Conservation (phyloP, 768 basidiomycete species). For the Lanmaoa pseudosensibilis region DNA sequence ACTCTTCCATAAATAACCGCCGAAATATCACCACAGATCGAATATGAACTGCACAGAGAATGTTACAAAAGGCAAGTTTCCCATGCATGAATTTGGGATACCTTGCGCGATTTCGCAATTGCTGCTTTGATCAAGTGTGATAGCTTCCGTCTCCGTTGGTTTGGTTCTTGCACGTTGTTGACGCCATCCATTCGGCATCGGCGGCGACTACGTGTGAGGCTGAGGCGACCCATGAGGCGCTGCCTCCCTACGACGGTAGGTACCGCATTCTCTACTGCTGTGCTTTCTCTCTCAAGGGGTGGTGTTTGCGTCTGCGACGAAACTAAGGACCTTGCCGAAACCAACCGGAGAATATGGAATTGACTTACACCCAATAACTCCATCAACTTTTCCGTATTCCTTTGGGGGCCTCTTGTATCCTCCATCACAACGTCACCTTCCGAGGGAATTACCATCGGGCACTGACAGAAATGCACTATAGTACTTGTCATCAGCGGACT, state of each 20-base stretch:
- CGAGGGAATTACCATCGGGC: not conserved
- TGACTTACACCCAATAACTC: slow-evolving; percentile 20
- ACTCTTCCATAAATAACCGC: slow-evolving; percentile 3
- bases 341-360: not conserved
- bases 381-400: slow-evolving; percentile 10
- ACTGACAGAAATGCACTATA: slow-evolving; percentile 15
- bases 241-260: slow-evolving; percentile 6
- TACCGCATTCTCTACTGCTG: slow-evolving; percentile 1
- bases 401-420: not conserved
- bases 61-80: slow-evolving; percentile 24
- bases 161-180: slow-evolving; percentile 12
- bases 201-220: slow-evolving; percentile 2
- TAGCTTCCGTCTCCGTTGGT: slow-evolving; percentile 14
- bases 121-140: slow-evolving; percentile 19
- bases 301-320: slow-evolving; percentile 9
- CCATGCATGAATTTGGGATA: slow-evolving; percentile 11
- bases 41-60: slow-evolving; percentile 21
- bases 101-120: slow-evolving; percentile 26
- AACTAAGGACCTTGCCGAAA: slow-evolving; percentile 6
- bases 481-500: not conserved
- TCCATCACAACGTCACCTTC: not conserved
- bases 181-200: not conserved
- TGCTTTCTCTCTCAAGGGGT: slow-evolving; percentile 4
- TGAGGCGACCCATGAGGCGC: slow-evolving; percentile 6
- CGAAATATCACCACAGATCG: slow-evolving; percentile 20